Evolutionary conservation across 73 alveolate genomes (phyloP).

Genomic region (Tetrahymena thermophila): DNA sequence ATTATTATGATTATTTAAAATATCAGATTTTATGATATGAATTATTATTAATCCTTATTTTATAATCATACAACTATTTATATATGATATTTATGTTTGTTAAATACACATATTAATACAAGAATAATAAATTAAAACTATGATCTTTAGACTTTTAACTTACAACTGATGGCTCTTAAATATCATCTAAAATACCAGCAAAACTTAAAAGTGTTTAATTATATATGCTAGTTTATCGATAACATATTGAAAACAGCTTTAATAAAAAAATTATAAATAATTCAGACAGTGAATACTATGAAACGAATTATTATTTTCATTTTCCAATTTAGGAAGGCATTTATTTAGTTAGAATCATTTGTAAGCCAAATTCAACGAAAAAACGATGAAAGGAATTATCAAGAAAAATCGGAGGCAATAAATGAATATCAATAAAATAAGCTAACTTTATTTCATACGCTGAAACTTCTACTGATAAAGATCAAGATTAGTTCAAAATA

Average conservation of each 20-base stretch:
- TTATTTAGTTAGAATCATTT: background rate
- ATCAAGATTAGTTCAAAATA: background rate
- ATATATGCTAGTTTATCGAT: background rate
- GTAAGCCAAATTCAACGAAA: background rate
- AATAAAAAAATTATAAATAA: background rate
- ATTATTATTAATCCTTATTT: too few species aligned
- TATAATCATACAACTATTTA: too few species aligned
- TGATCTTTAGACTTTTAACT: too few species aligned
- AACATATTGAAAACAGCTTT: background rate
- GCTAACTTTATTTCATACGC: background rate
- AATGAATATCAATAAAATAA: background rate
- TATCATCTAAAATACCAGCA: background rate
- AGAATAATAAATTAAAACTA: too few species aligned
- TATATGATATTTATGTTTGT: too few species aligned
- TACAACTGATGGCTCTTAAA: too few species aligned
- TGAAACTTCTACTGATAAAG: background rate
- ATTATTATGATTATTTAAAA: too few species aligned
- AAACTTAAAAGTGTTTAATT: background rate
- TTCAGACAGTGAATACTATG: background rate
- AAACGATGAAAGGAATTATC: background rate
- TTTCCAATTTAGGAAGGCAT: background rate
- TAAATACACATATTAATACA: too few species aligned
- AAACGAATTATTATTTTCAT: background rate
- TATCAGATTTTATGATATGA: too few species aligned
- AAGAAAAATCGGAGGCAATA: background rate